These are phyloP conservation scores for Otatea glauca DNA, from an alignment of 176 grass and related monocot genomes.

Conservation along the genomic window DNA sequence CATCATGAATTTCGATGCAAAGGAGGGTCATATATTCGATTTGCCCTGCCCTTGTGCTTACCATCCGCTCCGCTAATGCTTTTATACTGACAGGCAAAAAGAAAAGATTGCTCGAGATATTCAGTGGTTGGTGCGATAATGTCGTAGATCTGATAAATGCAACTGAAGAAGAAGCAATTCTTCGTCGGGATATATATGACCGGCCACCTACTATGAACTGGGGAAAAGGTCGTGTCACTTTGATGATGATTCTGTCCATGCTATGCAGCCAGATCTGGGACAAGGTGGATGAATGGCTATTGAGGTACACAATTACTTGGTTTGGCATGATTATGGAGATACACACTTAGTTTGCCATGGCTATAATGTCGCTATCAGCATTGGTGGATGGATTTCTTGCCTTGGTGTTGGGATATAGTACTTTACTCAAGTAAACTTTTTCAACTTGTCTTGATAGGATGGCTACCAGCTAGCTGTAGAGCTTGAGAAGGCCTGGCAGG, in stretches of 20 bases:
- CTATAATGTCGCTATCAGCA: not conserved
- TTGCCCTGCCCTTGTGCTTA: not conserved
- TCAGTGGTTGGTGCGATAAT: slow-evolving; percentile 94
- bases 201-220: too few species aligned
- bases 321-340: slow-evolving; percentile 91
- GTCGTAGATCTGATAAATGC: slow-evolving; percentile 82
- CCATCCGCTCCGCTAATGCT: slow-evolving; percentile 27
- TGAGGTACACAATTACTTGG: slow-evolving; percentile 26
- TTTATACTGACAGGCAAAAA: slow-evolving; percentile 66
- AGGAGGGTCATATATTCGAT: not conserved
- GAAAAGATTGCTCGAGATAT: slow-evolving; percentile 71
- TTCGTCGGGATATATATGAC: too few species aligned
- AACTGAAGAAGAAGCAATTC: slow-evolving; percentile 82
- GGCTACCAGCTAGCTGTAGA: slow-evolving; percentile 96
- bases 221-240: too few species aligned
- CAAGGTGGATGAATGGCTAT: too few species aligned
- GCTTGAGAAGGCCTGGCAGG: slow-evolving; percentile 82
- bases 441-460: slow-evolving; percentile 66
- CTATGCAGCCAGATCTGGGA: too few species aligned
- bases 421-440: not conserved
- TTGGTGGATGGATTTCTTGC: slow-evolving; percentile 2
- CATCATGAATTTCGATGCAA: not conserved
- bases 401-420: slow-evolving; percentile 16
- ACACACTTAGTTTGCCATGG: slow-evolving; percentile 31
- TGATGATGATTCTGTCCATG: too few species aligned